Evolutionary conservation across 177 flowering plant species (phyloP).

Genomic region (Telopea speciosissima): DNA sequence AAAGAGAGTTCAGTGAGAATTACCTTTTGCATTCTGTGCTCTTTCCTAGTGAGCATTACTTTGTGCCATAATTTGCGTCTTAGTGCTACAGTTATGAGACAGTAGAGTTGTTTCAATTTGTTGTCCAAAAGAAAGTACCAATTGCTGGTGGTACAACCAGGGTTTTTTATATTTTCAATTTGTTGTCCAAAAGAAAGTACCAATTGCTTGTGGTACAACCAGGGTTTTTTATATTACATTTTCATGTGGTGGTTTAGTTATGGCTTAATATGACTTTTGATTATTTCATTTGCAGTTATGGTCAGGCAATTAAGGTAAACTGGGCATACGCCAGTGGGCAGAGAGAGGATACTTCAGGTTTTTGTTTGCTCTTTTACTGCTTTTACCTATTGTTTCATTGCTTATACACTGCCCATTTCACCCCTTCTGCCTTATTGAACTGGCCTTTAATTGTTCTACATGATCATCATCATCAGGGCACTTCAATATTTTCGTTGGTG

Average conservation of each 20-base stretch:
- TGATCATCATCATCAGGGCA: slow-evolving; percentile 30
- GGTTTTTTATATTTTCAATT: too few species aligned
- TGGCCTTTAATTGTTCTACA: slow-evolving; percentile 1
- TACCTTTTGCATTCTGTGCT: too few species aligned
- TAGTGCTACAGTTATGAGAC: too few species aligned
- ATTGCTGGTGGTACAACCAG: background rate
- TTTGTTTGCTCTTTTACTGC: background rate
- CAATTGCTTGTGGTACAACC: too few species aligned
- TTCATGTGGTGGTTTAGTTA: background rate
- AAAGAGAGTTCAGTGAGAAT: background rate
- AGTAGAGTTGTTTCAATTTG: too few species aligned
- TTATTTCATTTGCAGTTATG: slow-evolving; percentile 41
- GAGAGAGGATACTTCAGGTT: slow-evolving; percentile 66
- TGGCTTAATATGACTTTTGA: background rate
- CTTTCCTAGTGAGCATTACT: too few species aligned
- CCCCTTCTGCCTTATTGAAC: background rate
- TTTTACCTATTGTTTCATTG: background rate
- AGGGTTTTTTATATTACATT: too few species aligned
- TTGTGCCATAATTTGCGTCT: too few species aligned
- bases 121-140: background rate
- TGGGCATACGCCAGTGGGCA: slow-evolving; percentile 84
- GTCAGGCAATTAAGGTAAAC: slow-evolving; percentile 73
- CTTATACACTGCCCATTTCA: background rate
- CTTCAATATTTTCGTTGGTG: slow-evolving; percentile 64
- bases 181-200: too few species aligned